phyloP scores from a whole-genome alignment of 305 asterid genomes.

The Fraxinus baroniana region DNA sequence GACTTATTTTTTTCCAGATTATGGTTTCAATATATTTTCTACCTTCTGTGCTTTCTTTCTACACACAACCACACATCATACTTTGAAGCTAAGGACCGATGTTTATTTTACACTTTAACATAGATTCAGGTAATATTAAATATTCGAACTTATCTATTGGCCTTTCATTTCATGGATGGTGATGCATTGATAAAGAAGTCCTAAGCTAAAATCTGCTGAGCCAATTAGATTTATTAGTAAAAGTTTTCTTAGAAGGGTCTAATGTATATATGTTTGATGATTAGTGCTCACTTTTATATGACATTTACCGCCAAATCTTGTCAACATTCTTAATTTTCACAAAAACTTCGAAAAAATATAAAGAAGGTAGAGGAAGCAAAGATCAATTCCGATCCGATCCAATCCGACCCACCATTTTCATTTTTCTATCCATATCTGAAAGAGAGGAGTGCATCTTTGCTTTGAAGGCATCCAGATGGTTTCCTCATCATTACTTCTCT shows the following conservation, averaged over 20 bases:
- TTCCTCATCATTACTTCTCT: conserved; percentile 44
- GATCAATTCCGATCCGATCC: neutral
- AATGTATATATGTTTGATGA: neutral
- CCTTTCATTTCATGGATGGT: neutral
- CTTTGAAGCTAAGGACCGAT: conserved; percentile 33
- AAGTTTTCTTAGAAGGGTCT: neutral
- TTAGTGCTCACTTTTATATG: neutral
- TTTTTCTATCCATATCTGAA: conserved; percentile 17
- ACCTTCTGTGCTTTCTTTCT: neutral
- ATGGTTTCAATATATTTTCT: neutral
- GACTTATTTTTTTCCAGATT: neutral
- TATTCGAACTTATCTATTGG: neutral
- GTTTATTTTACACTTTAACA: neutral
- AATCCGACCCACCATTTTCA: conserved; percentile 14
- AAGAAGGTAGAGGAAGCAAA: conserved; percentile 5
- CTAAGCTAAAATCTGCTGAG: neutral
- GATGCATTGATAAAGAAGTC: conserved; percentile 21
- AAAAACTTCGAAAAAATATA: neutral
- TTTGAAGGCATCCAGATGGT: conserved; percentile 48
- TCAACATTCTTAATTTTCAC: neutral
- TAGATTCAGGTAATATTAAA: neutral
- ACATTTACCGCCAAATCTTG: neutral
- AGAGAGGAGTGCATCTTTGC: conserved; percentile 59
- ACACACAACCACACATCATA: neutral
- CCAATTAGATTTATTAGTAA: neutral